Percentiles rank a stretch among this genome's conserved stretches.
Conservation (phyloP, 2,329 filamentous ascomycete genomes). For the Pseudocercospora crystallina region DNA sequence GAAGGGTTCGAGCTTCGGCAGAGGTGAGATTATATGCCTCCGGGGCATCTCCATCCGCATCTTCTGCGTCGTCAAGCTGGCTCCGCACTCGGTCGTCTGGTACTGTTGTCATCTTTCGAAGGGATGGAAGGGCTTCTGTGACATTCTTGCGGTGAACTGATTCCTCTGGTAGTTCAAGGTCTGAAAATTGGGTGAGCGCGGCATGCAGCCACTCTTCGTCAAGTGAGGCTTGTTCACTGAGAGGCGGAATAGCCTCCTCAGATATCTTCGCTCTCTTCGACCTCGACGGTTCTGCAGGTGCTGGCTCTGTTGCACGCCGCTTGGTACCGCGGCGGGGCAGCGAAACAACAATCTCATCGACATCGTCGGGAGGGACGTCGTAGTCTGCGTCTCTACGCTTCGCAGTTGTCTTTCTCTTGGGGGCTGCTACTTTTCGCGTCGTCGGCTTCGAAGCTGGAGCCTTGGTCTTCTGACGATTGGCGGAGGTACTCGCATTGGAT, state of each 20-base stretch:
- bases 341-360: not conserved
- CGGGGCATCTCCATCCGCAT: not conserved
- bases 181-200: too few relatives aligned
- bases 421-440: not conserved
- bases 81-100: not conserved
- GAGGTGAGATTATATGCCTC: slow-evolving; percentile 7
- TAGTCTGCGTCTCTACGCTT: too few relatives aligned
- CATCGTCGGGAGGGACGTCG: not conserved
- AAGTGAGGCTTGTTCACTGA: too few relatives aligned
- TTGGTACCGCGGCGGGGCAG: not conserved
- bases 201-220: too few relatives aligned
- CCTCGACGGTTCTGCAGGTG: too few relatives aligned
- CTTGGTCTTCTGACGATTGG: not conserved
- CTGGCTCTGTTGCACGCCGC: not conserved
- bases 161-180: too few relatives aligned
- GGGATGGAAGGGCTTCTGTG: not conserved
- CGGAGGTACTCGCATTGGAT: not conserved
- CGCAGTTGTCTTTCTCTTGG: not conserved
- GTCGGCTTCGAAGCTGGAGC: not conserved
- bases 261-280: not conserved
- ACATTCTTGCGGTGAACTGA: not conserved
- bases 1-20: slow-evolving; percentile 4
- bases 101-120: slow-evolving; percentile 1
- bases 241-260: not conserved
- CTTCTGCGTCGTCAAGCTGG: not conserved